These are phyloP conservation scores for Ochetophila trinervis DNA, from an alignment of 306 rosid species.

Conservation along the genomic window DNA sequence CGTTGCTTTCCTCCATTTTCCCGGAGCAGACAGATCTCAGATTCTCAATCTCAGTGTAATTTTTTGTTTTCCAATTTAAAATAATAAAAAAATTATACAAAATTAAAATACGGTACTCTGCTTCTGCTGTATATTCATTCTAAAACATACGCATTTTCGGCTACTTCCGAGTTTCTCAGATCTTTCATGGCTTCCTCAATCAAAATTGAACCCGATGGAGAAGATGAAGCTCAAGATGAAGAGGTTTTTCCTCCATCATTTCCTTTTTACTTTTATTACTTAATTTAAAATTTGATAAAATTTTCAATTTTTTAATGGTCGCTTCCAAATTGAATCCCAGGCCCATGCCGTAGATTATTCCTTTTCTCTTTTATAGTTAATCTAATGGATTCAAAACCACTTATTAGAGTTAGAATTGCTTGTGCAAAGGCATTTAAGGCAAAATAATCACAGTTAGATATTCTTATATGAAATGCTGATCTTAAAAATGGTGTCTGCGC, in stretches of 20 bases:
- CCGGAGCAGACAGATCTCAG: neutral
- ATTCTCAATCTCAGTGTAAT: neutral
- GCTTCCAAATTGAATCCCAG: neutral
- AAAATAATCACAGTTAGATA: neutral
- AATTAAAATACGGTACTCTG: neutral
- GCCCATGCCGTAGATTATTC: too few relatives aligned
- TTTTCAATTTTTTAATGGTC: too few relatives aligned
- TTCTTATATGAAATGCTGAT: constrained; percentile 5
- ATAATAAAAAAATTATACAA: neutral
- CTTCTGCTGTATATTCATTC: neutral
- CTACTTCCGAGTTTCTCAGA: constrained; percentile 18
- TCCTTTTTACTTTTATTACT: neutral
- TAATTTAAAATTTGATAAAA: neutral
- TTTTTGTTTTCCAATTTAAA: neutral
- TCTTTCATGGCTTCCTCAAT: constrained; percentile 65
- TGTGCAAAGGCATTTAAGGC: neutral
- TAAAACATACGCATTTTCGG: neutral
- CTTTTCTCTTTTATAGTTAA: neutral
- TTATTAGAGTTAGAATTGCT: neutral
- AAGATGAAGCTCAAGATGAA: constrained; percentile 56
- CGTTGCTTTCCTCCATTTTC: too few relatives aligned
- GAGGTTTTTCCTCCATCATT: constrained; percentile 29
- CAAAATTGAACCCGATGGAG: constrained; percentile 41
- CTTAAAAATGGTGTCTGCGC: constrained; percentile 19
- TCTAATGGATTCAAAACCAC: neutral